Evolutionary conservation across 192 early-diverging fungal genomes (phyloP).

Genomic region (Allomyces arbusculus): DNA sequence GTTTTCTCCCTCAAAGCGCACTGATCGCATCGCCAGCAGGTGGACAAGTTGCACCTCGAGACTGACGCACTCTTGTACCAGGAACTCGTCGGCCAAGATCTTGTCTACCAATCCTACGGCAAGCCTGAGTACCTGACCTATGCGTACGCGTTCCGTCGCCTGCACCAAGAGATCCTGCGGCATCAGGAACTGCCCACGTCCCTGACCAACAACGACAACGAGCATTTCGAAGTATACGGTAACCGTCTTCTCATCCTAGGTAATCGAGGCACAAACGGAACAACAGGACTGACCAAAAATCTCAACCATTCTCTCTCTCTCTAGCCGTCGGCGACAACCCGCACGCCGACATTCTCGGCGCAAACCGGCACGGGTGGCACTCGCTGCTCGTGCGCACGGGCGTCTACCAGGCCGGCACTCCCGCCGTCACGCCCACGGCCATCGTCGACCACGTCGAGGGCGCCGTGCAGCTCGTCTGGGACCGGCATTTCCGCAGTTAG

Average conservation of each 20-base stretch:
- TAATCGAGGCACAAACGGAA: too few relatives aligned
- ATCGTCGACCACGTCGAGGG: slow-evolving; percentile 44
- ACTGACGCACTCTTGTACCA: not conserved
- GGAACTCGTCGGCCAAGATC: slow-evolving; percentile 17
- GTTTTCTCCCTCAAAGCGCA: not conserved
- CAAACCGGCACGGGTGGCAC: slow-evolving; percentile 49
- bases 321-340: slow-evolving; percentile 46
- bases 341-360: slow-evolving; percentile 51
- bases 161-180: not conserved
- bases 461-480: slow-evolving; percentile 20
- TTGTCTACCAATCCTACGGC: slow-evolving; percentile 53
- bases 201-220: not conserved
- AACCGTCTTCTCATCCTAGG: too few relatives aligned
- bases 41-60: too few relatives aligned
- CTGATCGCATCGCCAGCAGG: not conserved
- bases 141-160: slow-evolving; percentile 19
- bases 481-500: not conserved
- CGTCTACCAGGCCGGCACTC: slow-evolving; percentile 34
- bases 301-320: not conserved
- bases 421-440: slow-evolving; percentile 19
- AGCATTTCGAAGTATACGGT: not conserved
- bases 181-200: not conserved
- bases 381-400: slow-evolving; percentile 52
- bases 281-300: too few relatives aligned
- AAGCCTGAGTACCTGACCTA: slow-evolving; percentile 69